Evolutionary conservation across 2,329 filamentous ascomycete species (phyloP), one percentile per base, ranked within the genome.

Genomic region (Fusarium newnesense): DNA sequence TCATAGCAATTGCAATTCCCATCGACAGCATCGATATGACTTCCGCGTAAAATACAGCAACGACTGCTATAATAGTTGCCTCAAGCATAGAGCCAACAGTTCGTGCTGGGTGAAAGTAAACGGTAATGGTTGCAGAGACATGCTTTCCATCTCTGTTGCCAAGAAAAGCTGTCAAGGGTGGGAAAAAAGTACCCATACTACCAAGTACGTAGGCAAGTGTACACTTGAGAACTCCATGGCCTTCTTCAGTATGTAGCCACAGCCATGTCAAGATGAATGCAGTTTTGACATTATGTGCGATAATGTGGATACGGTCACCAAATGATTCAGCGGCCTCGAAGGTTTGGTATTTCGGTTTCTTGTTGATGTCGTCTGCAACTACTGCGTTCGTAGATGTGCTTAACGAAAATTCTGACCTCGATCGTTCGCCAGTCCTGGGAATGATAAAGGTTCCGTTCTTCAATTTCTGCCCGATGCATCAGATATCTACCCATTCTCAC

Each of bases 31-130:
- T 88, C 10, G 92, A 94, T 42, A 98, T 85, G 43, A 94, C 85
- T 63, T 83, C 81, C 8, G 84, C 83, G 58, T 97, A 98, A 42
- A 91, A 82, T 68, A 97, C 94, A 4, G 95, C 95, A 39, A 93
- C 86, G 42, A 93, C 83, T 10, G 94, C 94, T 65, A 96, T 90
- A 39, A 95, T 83, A 16, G 92, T 89, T 7, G 95, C 95, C 82
- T 97, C 94, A 65, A 94, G 88, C 94, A 98, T 97, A 74, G 93
- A 96, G 2, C 96, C 96, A 32, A 92, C 89, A 24, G 94, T 94
- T 65, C 96, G 88, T 10, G 94, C 94, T 9, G 96, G 95, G 80
- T 98, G 95, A 78, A 98, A 98, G 79, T 97, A 98, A 16, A 98
- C 95, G 2, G 94, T 97, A 65, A 98, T 90, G 5, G 96, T 98